phyloP scores from a whole-genome alignment of 345 rosid genomes.

The Brassica incana region DNA sequence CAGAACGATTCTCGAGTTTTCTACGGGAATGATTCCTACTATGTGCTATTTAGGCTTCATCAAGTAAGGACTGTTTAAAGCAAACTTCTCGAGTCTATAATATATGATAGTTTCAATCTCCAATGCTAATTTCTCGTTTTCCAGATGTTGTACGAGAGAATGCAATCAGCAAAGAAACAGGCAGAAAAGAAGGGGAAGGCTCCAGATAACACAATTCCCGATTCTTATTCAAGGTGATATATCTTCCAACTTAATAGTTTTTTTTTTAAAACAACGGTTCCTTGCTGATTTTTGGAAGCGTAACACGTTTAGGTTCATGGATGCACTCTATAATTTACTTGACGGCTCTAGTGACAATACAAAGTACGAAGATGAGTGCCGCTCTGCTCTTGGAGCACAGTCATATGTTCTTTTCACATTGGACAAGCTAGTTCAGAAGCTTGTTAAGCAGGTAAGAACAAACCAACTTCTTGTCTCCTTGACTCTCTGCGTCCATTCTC shows the following conservation, averaged over 20 bases:
- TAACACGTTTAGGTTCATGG: conserved; percentile 64
- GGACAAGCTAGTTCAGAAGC: conserved; percentile 89
- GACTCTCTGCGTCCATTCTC: neutral
- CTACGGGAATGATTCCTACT: conserved; percentile 93
- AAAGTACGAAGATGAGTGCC: conserved; percentile 97
- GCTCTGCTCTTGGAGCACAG: conserved; percentile 92
- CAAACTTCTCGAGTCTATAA: neutral
- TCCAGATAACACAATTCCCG: conserved; percentile 63
- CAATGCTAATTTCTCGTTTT: conserved; percentile 16
- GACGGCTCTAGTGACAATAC: conserved; percentile 90
- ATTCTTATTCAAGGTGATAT: conserved; percentile 80
- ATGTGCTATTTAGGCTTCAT: conserved; percentile 93
- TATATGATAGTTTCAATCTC: conserved; percentile 7
- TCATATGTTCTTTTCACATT: conserved; percentile 90
- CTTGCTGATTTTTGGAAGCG: conserved; percentile 24
- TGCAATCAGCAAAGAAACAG: conserved; percentile 80
- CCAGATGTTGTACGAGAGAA: conserved; percentile 90
- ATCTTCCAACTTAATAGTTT: conserved; percentile 5
- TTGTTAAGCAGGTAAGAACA: conserved; percentile 78
- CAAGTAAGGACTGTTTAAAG: conserved; percentile 55
- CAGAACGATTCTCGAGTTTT: conserved; percentile 61
- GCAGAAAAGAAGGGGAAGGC: conserved; percentile 90
- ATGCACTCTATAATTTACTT: conserved; percentile 86
- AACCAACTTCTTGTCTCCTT: conserved; percentile 4
- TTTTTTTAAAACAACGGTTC: neutral